Evolutionary conservation across 768 basidiomycete genomes (phyloP).

Genomic region (Lanmaoa pseudosensibilis): DNA sequence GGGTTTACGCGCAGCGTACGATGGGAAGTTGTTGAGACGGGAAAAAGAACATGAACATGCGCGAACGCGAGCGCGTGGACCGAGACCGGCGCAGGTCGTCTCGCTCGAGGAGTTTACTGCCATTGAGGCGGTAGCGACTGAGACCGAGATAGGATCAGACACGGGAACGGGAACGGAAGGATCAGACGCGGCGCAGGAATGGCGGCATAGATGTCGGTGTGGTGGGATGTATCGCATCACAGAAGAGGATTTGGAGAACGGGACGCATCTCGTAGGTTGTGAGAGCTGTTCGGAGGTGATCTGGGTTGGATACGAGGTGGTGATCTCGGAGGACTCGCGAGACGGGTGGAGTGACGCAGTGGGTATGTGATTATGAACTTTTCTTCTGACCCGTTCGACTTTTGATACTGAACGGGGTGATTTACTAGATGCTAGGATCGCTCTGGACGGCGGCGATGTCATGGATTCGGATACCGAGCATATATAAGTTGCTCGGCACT

Average conservation of each 20-base stretch:
- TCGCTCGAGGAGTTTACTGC: conserved; percentile 70
- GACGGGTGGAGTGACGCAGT: not conserved
- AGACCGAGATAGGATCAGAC: not conserved
- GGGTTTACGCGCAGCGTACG: conserved; percentile 50
- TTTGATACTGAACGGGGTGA: not conserved
- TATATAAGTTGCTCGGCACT: not conserved
- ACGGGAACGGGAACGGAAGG: conserved; percentile 30
- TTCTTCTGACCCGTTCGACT: not conserved
- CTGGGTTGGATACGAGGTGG: conserved; percentile 80
- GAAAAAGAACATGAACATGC: not conserved
- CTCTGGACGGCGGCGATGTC: not conserved
- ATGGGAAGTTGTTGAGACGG: conserved; percentile 29
- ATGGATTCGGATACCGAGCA: not conserved
- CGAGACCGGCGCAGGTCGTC: conserved; percentile 74
- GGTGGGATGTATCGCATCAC: conserved; percentile 64
- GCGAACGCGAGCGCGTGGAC: conserved; percentile 29
- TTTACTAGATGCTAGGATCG: not conserved
- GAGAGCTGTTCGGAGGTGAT: conserved; percentile 77
- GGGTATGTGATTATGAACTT: not conserved
- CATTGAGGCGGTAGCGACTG: not conserved
- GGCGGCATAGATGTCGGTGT: conserved; percentile 71
- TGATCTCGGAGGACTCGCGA: conserved; percentile 29
- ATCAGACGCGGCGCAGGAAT: conserved; percentile 35
- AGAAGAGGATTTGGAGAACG: conserved; percentile 61
- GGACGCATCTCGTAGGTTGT: conserved; percentile 72